phyloP scores from a whole-genome alignment of 805 yeast species.

The Huiozyma sinensis region DNA sequence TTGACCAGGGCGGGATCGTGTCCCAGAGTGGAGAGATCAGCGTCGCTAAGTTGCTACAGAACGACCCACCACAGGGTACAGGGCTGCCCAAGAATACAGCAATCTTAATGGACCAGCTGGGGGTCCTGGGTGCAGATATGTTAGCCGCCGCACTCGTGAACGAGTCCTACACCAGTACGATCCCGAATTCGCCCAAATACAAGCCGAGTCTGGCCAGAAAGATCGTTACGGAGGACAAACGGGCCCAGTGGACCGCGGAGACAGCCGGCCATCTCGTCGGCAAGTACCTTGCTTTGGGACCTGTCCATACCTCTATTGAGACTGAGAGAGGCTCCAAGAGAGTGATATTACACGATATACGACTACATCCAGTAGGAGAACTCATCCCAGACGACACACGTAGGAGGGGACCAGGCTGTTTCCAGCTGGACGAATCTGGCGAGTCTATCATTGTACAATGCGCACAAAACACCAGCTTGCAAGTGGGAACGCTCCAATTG shows the following conservation, averaged over 20 bases:
- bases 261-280: conserved; percentile 33
- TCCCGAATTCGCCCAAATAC: conserved; percentile 10
- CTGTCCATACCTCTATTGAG: conserved; percentile 38
- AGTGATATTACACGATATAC: conserved; percentile 36
- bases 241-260: conserved; percentile 38
- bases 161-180: background rate
- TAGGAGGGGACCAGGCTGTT: conserved; percentile 22
- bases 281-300: conserved; percentile 44
- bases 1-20: conserved; percentile 69
- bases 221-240: conserved; percentile 33
- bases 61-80: background rate
- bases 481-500: conserved; percentile 34
- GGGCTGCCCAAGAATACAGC: conserved; percentile 6
- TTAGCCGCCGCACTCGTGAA: conserved; percentile 36
- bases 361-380: background rate
- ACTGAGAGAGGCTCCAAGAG: conserved; percentile 31
- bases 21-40: conserved; percentile 36
- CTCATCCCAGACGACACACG: background rate
- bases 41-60: conserved; percentile 7
- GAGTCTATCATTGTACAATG: conserved; percentile 34
- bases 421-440: conserved; percentile 13
- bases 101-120: conserved; percentile 39
- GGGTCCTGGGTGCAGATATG: conserved; percentile 50
- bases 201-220: conserved; percentile 43
- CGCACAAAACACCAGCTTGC: conserved; percentile 30